phyloP scores from a whole-genome alignment of 495 filamentous ascomycete genomes.

The Penicillium simplicissimum region DNA sequence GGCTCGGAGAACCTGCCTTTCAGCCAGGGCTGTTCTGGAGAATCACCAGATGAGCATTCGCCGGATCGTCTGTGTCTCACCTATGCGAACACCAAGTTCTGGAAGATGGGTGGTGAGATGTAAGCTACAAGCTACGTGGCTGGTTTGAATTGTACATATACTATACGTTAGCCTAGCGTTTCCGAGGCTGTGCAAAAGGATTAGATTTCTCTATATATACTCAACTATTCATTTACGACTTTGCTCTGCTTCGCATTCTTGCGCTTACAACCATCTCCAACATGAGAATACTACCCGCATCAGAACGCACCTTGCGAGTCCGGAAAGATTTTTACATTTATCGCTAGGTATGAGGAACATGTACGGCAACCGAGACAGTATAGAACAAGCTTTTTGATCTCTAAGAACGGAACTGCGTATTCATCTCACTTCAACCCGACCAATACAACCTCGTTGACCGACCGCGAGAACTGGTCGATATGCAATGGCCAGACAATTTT shows the following conservation, averaged over 20 bases:
- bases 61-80: slow-evolving; percentile 38
- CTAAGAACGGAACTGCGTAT: slow-evolving; percentile 26
- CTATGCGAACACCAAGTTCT: slow-evolving; percentile 49
- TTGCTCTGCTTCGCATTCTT: neutral
- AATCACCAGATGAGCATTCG: slow-evolving; percentile 16
- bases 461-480: slow-evolving; percentile 16
- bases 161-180: neutral
- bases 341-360: neutral
- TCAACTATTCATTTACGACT: neutral
- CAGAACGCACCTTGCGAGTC: neutral
- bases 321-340: neutral
- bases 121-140: slow-evolving; percentile 8
- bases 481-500: slow-evolving; percentile 2
- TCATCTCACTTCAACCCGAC: slow-evolving; percentile 23
- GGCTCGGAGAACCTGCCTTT: slow-evolving; percentile 9
- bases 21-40: neutral
- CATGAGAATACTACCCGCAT: neutral
- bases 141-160: slow-evolving; percentile 11
- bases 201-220: slow-evolving; percentile 3
- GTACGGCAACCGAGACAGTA: slow-evolving; percentile 8
- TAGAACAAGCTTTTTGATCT: slow-evolving; percentile 31
- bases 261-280: neutral
- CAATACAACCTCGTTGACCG: slow-evolving; percentile 13
- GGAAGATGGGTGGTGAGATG: slow-evolving; percentile 45
- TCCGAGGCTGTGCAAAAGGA: slow-evolving; percentile 13